Conservation (phyloP, 805 yeast genomes). For the Lipomyces mesembrius region DNA sequence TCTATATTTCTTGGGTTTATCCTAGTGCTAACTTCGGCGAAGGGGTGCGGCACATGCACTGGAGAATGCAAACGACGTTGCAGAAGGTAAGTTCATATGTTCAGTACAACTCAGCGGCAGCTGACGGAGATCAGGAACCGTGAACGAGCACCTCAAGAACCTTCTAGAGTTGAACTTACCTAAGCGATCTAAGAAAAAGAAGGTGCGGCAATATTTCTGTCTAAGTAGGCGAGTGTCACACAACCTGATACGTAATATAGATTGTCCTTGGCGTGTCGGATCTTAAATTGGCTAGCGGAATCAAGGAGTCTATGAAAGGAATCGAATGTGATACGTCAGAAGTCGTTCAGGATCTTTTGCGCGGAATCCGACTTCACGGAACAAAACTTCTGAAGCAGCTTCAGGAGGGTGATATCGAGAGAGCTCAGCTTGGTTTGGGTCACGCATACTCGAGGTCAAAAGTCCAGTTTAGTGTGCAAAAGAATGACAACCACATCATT, state of each 20-base stretch:
- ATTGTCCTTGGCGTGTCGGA: constrained; percentile 87
- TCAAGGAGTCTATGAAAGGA: constrained; percentile 86
- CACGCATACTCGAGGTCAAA: constrained; percentile 99
- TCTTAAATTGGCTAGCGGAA: constrained; percentile 93
- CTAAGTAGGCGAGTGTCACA: not conserved
- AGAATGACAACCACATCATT: constrained; percentile 98
- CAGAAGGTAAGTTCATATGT: constrained; percentile 67
- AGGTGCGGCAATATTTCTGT: constrained; percentile 41
- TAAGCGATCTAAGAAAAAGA: constrained; percentile 67
- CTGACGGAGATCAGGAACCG: constrained; percentile 50
- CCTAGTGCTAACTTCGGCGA: not conserved
- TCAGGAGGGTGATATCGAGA: constrained; percentile 92
- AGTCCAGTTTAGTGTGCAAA: constrained; percentile 97
- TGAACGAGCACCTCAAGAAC: constrained; percentile 87
- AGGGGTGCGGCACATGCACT: constrained; percentile 97
- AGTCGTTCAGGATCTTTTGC: constrained; percentile 88
- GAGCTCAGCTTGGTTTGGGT: constrained; percentile 98
- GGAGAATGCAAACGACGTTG: constrained; percentile 96
- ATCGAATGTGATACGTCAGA: constrained; percentile 91
- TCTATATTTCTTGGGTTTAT: not conserved
- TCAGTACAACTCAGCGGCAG: not conserved
- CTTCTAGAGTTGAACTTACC: constrained; percentile 91
- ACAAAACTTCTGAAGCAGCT: constrained; percentile 86
- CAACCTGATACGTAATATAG: not conserved
- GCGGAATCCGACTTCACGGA: constrained; percentile 93